Base-by-base conservation (phyloP, 2,329 filamentous ascomycete genomes). In the Teratosphaeriaceae sp. region DNA sequence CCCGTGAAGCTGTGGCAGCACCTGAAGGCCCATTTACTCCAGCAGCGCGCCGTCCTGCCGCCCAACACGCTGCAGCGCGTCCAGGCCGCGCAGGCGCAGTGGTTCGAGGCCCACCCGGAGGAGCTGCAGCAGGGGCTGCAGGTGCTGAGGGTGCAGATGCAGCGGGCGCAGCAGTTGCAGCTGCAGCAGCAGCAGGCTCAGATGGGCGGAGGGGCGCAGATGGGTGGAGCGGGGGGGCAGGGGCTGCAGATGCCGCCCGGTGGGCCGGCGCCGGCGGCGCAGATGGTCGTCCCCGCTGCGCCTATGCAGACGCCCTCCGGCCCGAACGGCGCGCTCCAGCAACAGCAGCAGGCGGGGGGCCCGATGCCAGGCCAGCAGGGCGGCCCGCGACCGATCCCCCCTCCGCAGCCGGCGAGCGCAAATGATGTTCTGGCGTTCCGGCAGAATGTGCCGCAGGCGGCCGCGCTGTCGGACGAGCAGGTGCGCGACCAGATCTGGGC, bases 1-100 rank as follows among this genome's bases (percentile, higher is more conserved):
- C 60, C 71, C 11, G 63, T 79, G 19, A 73, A 69, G 50, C 72
- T 69, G 2, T 80, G 77, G 77, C 70, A 69, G 7, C 71, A 78
- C 43, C 62, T 80, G 5, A 80, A 79, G 57, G 62, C 71, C 40
- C 76, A 74, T 65, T 70, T 70, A 13, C 53, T 57, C 21, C 62
- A 69, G 33, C 77, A 77, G 43, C 62, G 64, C 13, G 62, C 64
- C 37, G 60, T 64, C 4, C 50, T 72, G 37, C 67, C 65, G 15
- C 64, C 62, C 8, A 62, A 65, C 3, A 67, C 66, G 34, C 42
- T 68, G 15, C 50, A 62, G 5, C 71, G 65, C 42, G 51, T 75
- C 12, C 53, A 62, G 41, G 30, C 44, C 12, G 34, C 49, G 39
- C 57, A 61, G 42, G 18, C 42, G 7, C 43, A 49, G 18, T 60